Evolutionary conservation across 495 filamentous ascomycete species (phyloP), one percentile per base, ranked within the genome.

Genomic region (Extremus antarcticus): DNA sequence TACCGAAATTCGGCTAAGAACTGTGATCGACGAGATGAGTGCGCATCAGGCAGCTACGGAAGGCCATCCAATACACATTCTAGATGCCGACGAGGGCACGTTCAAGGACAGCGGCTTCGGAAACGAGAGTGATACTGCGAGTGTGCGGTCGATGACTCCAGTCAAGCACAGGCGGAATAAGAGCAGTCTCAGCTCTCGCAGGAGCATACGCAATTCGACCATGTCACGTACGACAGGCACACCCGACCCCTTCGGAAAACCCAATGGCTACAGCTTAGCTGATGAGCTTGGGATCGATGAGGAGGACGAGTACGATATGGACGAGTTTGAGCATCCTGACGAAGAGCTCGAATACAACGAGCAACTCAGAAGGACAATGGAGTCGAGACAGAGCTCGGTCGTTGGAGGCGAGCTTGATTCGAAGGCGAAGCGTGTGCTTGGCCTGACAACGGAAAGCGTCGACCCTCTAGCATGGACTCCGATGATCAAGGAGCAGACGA

Each of bases 261-360:
- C 72, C 19, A 82, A 82, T 50, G 86, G 86, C 9, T 61, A 89
- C 38, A 92, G 84, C 60, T 71, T 98, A 40, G 92, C 92, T 9
- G 88, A 96, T 60, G 92, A 98, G 74, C 75, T 98, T 55, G 82
- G 83, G 50, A 84, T 94, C 40, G 88, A 87, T 53, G 86, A 86
- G 46, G 86, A 86, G 49, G 84, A 84, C 21, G 85, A 88, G 48
- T 65, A 70, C 66, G 74, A 73, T 25, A 20, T 68, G 22, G 68
- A 68, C 29, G 66, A 70, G 13, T 54, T 70, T 38, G 68, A 70
- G 43, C 61, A 71, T 58, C 57, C 54, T n/a, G 68, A 70, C 38
- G 66, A 68, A 13, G 70, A 72, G 47, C 58, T 65, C 16, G 69
- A 72, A 46, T 58, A 54, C 49, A 39, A 49, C 32, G 63, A 66